Base-by-base conservation (phyloP, 1,284 basidiomycete genomes). In the Polyporus tsugae region DNA sequence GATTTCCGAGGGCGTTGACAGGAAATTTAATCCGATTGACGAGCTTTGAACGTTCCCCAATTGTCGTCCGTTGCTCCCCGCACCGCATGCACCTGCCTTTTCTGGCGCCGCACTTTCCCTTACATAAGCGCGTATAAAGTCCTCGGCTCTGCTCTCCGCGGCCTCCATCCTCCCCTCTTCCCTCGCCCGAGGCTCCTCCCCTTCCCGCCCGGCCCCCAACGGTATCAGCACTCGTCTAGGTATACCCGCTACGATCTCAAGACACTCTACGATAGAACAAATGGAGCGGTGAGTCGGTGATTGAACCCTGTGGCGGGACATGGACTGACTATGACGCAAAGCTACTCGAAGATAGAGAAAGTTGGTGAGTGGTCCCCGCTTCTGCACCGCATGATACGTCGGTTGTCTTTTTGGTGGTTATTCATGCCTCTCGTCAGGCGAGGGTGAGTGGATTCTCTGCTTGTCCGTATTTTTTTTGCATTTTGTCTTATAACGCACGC, bases 231-330 rank as follows among this genome's bases (percentile, higher is more conserved):
- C 38, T 17, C 39, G 39, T 60, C 58, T 42, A 41, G 58, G 22
- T 29, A 60, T 39, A 60, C 39, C 38, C 52, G 4, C 35, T 25
- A 52, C 55, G 1, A 35, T 19, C 38, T 49, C 64, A 71, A 67
- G 66, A 63, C 29, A 29, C 39, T 13, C 19, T 25, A 41, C 42
- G 15, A 42, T 35, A 60, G 52, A 42, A 61, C 58, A 59, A 46
- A 76, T 77, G 75, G 75, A 77, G 90, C 76, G 90, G 90, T 92
- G 82, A 81, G 90, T 39, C 22, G 11, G 39, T 60, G 63, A 58
- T 49, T 49, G 55, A 44, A 22, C 57, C 57, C 69, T 72, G 73
- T 72, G 73, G 73, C 63, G 67, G 66, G 55, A 13, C 19, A 38
- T 0, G 19, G 25, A 61, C 71, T 71, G 66, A 72, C 65, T 44